These are phyloP conservation scores for Fraxinus dipetala DNA, from an alignment of 305 asterid genomes.

Conservation along the genomic window DNA sequence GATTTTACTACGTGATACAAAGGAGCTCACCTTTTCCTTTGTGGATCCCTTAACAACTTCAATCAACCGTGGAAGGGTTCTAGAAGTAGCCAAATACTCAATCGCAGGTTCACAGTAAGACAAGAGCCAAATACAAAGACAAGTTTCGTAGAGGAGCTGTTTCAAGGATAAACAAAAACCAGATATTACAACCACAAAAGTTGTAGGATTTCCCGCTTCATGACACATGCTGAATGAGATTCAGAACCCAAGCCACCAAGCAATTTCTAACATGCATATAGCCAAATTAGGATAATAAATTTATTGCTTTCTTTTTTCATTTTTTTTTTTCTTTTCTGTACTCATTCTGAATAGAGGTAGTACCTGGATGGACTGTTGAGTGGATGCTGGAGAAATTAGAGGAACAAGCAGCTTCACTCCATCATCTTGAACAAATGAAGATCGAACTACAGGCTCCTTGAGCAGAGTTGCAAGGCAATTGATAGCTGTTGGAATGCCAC, in stretches of 20 bases:
- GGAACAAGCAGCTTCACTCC: constrained; percentile 87
- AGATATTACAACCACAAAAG: neutral
- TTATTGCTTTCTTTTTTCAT: neutral
- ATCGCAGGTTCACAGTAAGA: constrained; percentile 85
- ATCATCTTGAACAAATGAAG: constrained; percentile 79
- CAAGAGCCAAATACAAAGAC: constrained; percentile 85
- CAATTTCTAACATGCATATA: constrained; percentile 12
- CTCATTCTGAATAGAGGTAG: neutral
- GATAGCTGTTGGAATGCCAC: constrained; percentile 70
- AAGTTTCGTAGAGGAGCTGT: constrained; percentile 86
- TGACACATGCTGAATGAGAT: constrained; percentile 8
- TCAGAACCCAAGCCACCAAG: constrained; percentile 18
- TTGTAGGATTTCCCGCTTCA: neutral
- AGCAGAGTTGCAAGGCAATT: constrained; percentile 74
- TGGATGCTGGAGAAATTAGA: constrained; percentile 82
- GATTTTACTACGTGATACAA: neutral
- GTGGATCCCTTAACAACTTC: constrained; percentile 85
- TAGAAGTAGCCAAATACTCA: constrained; percentile 74
- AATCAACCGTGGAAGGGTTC: constrained; percentile 59
- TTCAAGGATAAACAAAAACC: constrained; percentile 18
- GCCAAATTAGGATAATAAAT: neutral
- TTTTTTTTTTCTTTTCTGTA: neutral
- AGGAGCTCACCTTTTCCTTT: constrained; percentile 69
- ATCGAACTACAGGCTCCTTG: constrained; percentile 74
- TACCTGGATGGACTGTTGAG: constrained; percentile 92